Percentiles rank a stretch among this genome's conserved stretches.
Evolutionary conservation across 1,139 yeast genomes (phyloP).

Genomic region (Pichia sp.): DNA sequence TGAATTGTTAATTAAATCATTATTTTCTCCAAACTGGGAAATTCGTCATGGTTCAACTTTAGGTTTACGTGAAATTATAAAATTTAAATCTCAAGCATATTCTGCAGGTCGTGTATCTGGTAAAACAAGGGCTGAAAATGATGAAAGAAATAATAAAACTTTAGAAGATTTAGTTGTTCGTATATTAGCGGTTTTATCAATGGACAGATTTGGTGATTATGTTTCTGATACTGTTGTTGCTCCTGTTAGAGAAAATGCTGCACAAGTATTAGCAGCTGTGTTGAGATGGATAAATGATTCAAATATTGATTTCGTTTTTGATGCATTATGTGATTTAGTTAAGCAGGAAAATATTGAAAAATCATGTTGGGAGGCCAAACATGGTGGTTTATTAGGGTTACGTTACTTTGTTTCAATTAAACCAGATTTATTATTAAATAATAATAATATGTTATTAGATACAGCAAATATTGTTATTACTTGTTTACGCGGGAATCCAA

Average conservation of each 20-base stretch:
- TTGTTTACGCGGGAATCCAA: constrained; percentile 42
- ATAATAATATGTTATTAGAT: constrained; percentile 56
- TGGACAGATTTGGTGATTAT: constrained; percentile 95
- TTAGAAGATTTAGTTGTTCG: constrained; percentile 88
- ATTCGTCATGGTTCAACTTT: constrained; percentile 93
- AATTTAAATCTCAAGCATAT: constrained; percentile 58
- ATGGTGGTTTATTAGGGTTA: constrained; percentile 95
- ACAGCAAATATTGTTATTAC: constrained; percentile 82
- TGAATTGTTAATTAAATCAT: constrained; percentile 70
- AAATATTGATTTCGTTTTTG: constrained; percentile 54
- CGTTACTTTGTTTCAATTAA: constrained; percentile 89
- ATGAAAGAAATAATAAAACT: constrained; percentile 56
- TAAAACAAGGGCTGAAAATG: constrained; percentile 55
- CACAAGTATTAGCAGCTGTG: constrained; percentile 89
- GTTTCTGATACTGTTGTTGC: constrained; percentile 98
- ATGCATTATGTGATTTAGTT: constrained; percentile 61
- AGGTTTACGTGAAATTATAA: constrained; percentile 82
- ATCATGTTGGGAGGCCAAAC: constrained; percentile 92
- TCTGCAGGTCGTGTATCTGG: constrained; percentile 83
- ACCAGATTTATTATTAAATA: constrained; percentile 62
- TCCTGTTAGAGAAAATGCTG: constrained; percentile 95
- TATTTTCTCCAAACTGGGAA: constrained; percentile 90
- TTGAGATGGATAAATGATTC: constrained; percentile 63
- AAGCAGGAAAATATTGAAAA: constrained; percentile 47
- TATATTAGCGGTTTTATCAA: constrained; percentile 77